phyloP scores from a whole-genome alignment of 495 filamentous ascomycete species.

The Penicillium argentinense region DNA sequence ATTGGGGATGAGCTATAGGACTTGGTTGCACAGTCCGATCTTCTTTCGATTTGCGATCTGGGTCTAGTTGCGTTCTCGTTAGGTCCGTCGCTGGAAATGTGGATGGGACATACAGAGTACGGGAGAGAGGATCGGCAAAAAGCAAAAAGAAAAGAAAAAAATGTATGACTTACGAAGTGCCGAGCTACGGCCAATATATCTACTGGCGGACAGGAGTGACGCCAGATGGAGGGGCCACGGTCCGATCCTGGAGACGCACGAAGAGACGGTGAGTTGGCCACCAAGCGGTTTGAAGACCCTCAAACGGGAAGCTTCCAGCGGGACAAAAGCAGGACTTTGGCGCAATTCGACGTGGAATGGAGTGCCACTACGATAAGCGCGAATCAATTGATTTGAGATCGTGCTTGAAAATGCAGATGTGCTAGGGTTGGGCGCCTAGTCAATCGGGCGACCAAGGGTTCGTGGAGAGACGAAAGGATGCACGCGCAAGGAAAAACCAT shows the following conservation, averaged over 20 bases:
- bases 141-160: conserved; percentile 10
- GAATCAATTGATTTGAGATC: conserved; percentile 4
- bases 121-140: conserved; percentile 5
- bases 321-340: conserved; percentile 1
- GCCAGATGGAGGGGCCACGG: conserved; percentile 19
- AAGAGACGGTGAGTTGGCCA: conserved; percentile 26
- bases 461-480: not conserved
- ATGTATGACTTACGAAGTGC: conserved; percentile 7
- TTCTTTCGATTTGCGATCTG: conserved; percentile 6
- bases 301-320: conserved; percentile 2
- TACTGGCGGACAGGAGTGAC: conserved; percentile 10
- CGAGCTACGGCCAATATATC: conserved; percentile 13
- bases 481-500: too few relatives aligned
- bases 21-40: not conserved
- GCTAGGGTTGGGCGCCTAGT: too few relatives aligned
- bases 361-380: conserved; percentile 16
- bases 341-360: conserved; percentile 4
- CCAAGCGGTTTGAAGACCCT: conserved; percentile 5
- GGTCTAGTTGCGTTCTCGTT: conserved; percentile 11
- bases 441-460: too few relatives aligned
- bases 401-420: too few relatives aligned
- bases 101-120: not conserved
- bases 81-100: conserved; percentile 11
- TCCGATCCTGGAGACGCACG: conserved; percentile 10
- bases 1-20: not conserved